These are phyloP conservation scores for Falciphora oryzae DNA, from an alignment of 2,329 filamentous ascomycete genomes.

Conservation along the genomic window DNA sequence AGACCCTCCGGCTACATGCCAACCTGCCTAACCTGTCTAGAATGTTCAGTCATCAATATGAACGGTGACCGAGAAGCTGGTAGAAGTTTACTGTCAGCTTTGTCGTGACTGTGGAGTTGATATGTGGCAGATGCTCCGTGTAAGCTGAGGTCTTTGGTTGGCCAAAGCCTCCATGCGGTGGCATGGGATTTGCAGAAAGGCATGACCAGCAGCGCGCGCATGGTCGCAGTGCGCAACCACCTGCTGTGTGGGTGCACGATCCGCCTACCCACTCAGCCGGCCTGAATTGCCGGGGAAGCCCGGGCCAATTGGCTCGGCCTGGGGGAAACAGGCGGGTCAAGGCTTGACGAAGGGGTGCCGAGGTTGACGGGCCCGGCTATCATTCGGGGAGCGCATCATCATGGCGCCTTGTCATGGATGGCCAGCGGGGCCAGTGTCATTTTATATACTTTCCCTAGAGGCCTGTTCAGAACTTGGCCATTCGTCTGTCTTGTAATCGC, in stretches of 20 bases:
- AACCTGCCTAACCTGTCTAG: neutral
- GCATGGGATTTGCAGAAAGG: neutral
- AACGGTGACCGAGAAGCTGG: neutral
- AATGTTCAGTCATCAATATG: neutral
- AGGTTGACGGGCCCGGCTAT: slow-evolving; percentile 4
- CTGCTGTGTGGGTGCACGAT: neutral
- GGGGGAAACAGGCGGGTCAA: slow-evolving; percentile 1
- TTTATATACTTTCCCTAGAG: neutral
- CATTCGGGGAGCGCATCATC: neutral
- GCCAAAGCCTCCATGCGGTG: no score
- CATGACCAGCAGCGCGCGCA: neutral
- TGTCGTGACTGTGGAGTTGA: no score
- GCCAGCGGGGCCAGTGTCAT: neutral
- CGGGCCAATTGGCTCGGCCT: neutral
- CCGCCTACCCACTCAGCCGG: neutral
- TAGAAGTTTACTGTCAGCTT: neutral
- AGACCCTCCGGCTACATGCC: no score
- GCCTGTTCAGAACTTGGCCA: neutral
- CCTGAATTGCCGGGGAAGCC: slow-evolving; percentile 1
- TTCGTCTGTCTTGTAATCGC: neutral
- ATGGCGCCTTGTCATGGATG: neutral
- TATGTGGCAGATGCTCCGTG: neutral
- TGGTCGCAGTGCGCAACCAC: no score
- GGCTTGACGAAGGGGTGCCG: neutral
- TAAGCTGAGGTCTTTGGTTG: neutral